Conservation (phyloP, 2,329 filamentous ascomycete genomes). For the Alternaria consortialis region DNA sequence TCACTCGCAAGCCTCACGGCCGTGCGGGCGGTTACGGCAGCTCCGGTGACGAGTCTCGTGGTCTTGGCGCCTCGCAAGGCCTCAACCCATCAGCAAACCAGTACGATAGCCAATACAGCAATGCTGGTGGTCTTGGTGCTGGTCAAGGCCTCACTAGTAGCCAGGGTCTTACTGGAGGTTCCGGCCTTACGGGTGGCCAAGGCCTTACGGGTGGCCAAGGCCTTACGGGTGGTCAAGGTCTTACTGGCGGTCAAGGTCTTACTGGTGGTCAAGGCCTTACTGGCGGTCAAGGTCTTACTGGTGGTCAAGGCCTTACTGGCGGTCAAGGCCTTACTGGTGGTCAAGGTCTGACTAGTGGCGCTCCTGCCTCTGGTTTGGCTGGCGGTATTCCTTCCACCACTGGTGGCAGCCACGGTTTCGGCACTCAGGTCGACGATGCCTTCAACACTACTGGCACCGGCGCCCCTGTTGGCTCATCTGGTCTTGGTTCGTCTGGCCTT, state of each 20-base stretch:
- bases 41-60: slow-evolving; percentile 25
- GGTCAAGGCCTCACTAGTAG: slow-evolving; percentile 11
- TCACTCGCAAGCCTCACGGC: slow-evolving; percentile 68
- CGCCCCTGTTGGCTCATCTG: slow-evolving; percentile 14
- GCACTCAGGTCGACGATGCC: slow-evolving; percentile 57
- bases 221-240: slow-evolving; percentile 19
- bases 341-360: slow-evolving; percentile 11
- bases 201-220: slow-evolving; percentile 13
- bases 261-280: slow-evolving; percentile 7
- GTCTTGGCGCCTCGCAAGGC: slow-evolving; percentile 26
- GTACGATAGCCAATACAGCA: slow-evolving; percentile 27
- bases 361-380: slow-evolving; percentile 22
- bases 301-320: slow-evolving; percentile 12
- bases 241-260: slow-evolving; percentile 15
- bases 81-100: slow-evolving; percentile 24
- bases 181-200: slow-evolving; percentile 1
- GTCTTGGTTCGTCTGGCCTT: slow-evolving; percentile 14
- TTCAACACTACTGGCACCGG: slow-evolving; percentile 41
- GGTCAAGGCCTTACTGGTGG: slow-evolving; percentile 24
- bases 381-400: slow-evolving; percentile 15
- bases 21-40: slow-evolving; percentile 49
- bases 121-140: slow-evolving; percentile 20
- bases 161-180: slow-evolving; percentile 23
- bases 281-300: slow-evolving; percentile 21
- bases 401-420: slow-evolving; percentile 44